Conservation (phyloP, 2,329 filamentous ascomycete genomes). For the Fusarium bactridioides region DNA sequence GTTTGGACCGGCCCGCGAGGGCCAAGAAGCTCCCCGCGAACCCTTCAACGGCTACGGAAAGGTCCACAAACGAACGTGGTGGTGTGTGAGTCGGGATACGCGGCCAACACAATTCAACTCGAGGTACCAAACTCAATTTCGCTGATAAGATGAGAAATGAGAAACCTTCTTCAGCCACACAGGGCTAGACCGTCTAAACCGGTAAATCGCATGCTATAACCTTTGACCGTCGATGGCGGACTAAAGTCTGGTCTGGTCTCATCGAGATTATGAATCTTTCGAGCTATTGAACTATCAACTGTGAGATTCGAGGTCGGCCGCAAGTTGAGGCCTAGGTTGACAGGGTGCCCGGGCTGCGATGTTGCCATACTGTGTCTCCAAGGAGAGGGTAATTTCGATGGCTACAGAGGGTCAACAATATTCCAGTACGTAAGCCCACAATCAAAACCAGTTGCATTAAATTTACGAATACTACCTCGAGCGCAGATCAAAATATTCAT, state of each 20-base stretch:
- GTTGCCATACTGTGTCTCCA: not conserved
- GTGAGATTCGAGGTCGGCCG: slow-evolving; percentile 15
- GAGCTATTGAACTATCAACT: slow-evolving; percentile 5
- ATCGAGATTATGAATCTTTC: slow-evolving; percentile 22
- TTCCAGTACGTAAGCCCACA: not conserved
- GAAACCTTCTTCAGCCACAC: slow-evolving; percentile 13
- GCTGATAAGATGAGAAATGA: not conserved
- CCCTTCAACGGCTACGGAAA: slow-evolving; percentile 28
- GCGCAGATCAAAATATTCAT: slow-evolving; percentile 6
- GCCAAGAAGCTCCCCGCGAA: slow-evolving; percentile 18
- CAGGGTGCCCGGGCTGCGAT: slow-evolving; percentile 18
- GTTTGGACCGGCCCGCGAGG: slow-evolving; percentile 32
- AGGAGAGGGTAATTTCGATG: not conserved
- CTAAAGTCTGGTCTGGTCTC: slow-evolving; percentile 14
- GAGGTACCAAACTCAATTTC: slow-evolving; percentile 33
- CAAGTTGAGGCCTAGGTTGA: slow-evolving; percentile 4
- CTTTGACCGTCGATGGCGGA: slow-evolving; percentile 2
- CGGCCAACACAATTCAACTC: slow-evolving; percentile 6
- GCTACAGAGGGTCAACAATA: not conserved
- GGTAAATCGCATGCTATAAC: not conserved
- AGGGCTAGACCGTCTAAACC: slow-evolving; percentile 22
- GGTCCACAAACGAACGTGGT: slow-evolving; percentile 12
- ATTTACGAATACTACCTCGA: not conserved
- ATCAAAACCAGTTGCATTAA: not conserved
- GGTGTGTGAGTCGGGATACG: slow-evolving; percentile 24